Base-by-base conservation (phyloP, 2,329 filamentous ascomycete species). In the Neofusicoccum laricinum region DNA sequence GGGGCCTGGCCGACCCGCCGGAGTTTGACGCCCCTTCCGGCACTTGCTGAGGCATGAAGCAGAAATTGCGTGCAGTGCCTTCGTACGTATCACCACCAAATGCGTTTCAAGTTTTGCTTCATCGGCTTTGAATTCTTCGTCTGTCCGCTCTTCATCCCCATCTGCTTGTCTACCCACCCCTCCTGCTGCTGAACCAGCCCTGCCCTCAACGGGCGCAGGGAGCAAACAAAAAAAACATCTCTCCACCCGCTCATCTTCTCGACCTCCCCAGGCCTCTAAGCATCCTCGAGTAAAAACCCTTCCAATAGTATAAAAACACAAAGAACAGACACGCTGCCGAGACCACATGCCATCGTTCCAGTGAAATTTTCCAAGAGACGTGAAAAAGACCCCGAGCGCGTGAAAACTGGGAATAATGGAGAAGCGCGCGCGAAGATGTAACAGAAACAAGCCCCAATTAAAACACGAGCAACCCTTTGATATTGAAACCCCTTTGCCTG, bases 71-170 rank as follows among this genome's bases (percentile, higher is more conserved):
- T 59, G 36, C 38, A 41, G 17, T 5, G n/a, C 34, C 50, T 40
- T 21, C 19, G 15, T 14, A n/a, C 30, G 40, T 46, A 59, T 59
- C 55, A 59, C 30, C 40, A 21, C 30, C 11, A 36, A 19, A 45
- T 58, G 41, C 41, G 55, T 59, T 59, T 59, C 55, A 59, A 36
- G 41, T 59, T 30, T 59, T 59, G 55, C 55, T 59, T 59, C 51
- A 43, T 57, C 55, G 41, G 25, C 55, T 59, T 46, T 59, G n/a
- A 36, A 19, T 59, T 59, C 55, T 59, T 59, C 55, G 8, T 59
- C 53, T 32, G 25, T 38, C 36, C 36, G 11, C 36, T 32, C 55
- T 46, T 25, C 41, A 14, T 11, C 30, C 30, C 17, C 41, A 12
- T 14, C n/a, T 36, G n/a, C 34, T 14, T 59, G 36, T 59, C 34